Evolutionary conservation across 1,139 yeast genomes (phyloP).

Genomic region (Candida albicans): DNA sequence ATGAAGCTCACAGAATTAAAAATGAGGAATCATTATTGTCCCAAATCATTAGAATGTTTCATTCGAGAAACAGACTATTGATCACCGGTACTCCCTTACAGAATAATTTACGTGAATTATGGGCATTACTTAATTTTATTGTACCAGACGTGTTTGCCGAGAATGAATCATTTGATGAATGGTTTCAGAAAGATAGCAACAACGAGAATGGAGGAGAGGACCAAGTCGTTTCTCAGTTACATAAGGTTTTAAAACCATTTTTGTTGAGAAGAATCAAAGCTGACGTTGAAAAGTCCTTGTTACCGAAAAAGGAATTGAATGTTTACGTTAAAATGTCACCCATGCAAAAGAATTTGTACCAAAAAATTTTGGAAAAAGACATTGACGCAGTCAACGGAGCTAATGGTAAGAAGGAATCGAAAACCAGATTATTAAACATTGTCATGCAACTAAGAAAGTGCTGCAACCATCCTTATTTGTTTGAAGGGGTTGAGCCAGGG

Average conservation of each 20-base stretch:
- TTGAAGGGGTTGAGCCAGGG: constrained; percentile 87
- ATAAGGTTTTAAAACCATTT: constrained; percentile 81
- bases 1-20: constrained; percentile 81
- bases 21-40: constrained; percentile 75
- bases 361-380: constrained; percentile 72
- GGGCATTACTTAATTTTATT: constrained; percentile 76
- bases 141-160: constrained; percentile 79
- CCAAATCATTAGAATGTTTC: constrained; percentile 72
- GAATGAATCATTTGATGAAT: constrained; percentile 69
- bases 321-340: constrained; percentile 73
- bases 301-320: constrained; percentile 74
- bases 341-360: constrained; percentile 78
- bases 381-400: constrained; percentile 84
- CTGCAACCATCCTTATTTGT: constrained; percentile 79
- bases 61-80: constrained; percentile 65
- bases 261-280: constrained; percentile 72
- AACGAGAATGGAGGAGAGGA: constrained; percentile 29
- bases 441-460: constrained; percentile 85
- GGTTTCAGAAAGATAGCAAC: constrained; percentile 50
- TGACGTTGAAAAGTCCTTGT: constrained; percentile 74
- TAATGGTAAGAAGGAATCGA: constrained; percentile 70
- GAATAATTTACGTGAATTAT: constrained; percentile 73
- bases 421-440: constrained; percentile 70
- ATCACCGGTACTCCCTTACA: constrained; percentile 84
- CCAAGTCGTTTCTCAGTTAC: constrained; percentile 79